phyloP scores from a whole-genome alignment of 345 rosid genomes.

The Pseudoturritis turrita region DNA sequence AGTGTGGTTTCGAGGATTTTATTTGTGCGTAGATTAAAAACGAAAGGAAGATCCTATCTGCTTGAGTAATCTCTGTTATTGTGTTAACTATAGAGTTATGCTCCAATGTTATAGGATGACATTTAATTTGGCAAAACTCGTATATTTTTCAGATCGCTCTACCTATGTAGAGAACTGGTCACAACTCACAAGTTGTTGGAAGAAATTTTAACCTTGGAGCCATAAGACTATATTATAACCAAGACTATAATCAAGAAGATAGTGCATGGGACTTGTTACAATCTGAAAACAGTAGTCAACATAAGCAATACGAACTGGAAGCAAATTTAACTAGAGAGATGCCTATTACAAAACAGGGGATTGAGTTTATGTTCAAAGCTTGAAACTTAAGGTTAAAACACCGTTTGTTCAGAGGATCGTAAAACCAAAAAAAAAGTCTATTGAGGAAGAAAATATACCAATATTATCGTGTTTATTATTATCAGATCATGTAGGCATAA shows the following conservation, averaged over 20 bases:
- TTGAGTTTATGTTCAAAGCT: neutral
- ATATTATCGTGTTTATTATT: too few relatives aligned
- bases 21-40: slow-evolving; percentile 24
- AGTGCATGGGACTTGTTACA: too few relatives aligned
- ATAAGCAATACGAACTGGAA: neutral
- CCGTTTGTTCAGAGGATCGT: neutral
- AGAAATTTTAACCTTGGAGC: neutral
- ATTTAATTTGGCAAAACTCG: neutral
- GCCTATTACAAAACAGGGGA: neutral
- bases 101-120: slow-evolving; percentile 33
- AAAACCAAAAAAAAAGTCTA: too few relatives aligned
- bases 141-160: too few relatives aligned
- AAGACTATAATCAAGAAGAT: too few relatives aligned
- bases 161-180: neutral
- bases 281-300: too few relatives aligned
- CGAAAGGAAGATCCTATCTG: slow-evolving; percentile 18
- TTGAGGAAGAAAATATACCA: too few relatives aligned
- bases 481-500: too few relatives aligned
- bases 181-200: neutral
- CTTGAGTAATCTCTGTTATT: slow-evolving; percentile 36
- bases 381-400: neutral
- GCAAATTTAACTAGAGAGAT: neutral
- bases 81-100: slow-evolving; percentile 26
- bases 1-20: slow-evolving; percentile 26
- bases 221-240: neutral